Evolutionary conservation across 305 asterid genomes (phyloP).

Genomic region (Fraxinus velutina): DNA sequence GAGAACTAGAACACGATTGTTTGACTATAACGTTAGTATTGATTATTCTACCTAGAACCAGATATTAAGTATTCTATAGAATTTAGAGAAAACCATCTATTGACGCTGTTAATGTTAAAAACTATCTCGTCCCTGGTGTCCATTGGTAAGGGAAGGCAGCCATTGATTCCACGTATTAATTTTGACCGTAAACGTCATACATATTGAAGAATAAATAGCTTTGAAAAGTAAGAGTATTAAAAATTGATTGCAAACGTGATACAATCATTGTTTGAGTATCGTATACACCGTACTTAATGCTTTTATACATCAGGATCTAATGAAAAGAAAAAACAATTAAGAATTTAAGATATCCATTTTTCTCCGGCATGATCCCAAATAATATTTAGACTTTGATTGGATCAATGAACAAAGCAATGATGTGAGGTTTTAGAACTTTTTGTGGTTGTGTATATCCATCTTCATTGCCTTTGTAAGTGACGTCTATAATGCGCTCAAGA

Average conservation of each 20-base stretch:
- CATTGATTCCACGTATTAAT: not conserved
- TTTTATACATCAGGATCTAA: not conserved
- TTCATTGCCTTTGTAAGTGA: not conserved
- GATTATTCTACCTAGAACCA: not conserved
- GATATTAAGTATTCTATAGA: not conserved
- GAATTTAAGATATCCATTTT: not conserved
- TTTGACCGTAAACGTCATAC: not conserved
- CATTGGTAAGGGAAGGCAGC: not conserved
- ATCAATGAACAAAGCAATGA: conserved; percentile 21
- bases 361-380: not conserved
- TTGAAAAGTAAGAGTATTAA: not conserved
- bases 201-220: not conserved
- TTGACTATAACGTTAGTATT: not conserved
- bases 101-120: not conserved
- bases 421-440: conserved; percentile 15
- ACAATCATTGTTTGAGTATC: not conserved
- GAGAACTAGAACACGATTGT: not conserved
- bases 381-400: not conserved
- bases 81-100: not conserved
- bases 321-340: not conserved
- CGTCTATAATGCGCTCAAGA: conserved; percentile 8
- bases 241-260: not conserved
- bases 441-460: conserved; percentile 30
- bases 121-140: not conserved
- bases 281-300: not conserved